Evolutionary conservation across 2,329 filamentous ascomycete genomes (phyloP).

Genomic region (Clonostachys solani): DNA sequence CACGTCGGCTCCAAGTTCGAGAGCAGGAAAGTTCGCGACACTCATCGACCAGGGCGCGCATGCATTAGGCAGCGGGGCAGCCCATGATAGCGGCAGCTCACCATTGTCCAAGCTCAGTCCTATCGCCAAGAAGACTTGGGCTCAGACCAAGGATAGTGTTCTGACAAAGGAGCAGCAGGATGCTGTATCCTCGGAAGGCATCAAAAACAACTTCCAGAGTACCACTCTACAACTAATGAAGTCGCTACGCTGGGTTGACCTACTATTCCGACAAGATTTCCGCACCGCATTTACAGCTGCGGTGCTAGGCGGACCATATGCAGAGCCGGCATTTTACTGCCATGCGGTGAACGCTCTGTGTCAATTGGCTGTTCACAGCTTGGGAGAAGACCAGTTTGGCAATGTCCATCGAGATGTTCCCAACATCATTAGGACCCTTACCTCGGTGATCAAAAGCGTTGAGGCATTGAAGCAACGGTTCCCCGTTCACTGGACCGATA

Average conservation of each 20-base stretch:
- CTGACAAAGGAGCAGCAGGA: conserved; percentile 51
- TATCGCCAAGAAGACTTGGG: conserved; percentile 43
- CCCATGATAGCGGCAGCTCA: conserved; percentile 17
- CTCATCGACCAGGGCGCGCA: conserved; percentile 28
- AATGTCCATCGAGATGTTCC: conserved; percentile 82
- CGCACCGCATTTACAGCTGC: conserved; percentile 59
- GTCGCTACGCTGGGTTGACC: conserved; percentile 50
- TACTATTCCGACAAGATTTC: conserved; percentile 68
- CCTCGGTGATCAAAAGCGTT: conserved; percentile 61
- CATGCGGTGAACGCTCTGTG: conserved; percentile 70
- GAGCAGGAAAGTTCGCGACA: conserved; percentile 25
- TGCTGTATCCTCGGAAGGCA: conserved; percentile 41
- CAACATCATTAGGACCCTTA: conserved; percentile 68
- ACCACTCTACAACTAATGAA: conserved; percentile 38
- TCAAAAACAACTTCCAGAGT: conserved; percentile 42
- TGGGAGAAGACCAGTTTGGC: conserved; percentile 79
- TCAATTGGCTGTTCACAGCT: conserved; percentile 65
- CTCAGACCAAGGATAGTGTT: conserved; percentile 40
- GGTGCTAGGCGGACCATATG: conserved; percentile 71
- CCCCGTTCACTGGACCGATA: conserved; percentile 75
- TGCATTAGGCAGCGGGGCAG: conserved; percentile 30
- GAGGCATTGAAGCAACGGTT: conserved; percentile 60
- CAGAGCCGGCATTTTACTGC: conserved; percentile 62
- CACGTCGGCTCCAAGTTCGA: conserved; percentile 24
- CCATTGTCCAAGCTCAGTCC: conserved; percentile 36